phyloP scores from a whole-genome alignment of 2,329 filamentous ascomycete species.

The Trichoderma guizhouense region DNA sequence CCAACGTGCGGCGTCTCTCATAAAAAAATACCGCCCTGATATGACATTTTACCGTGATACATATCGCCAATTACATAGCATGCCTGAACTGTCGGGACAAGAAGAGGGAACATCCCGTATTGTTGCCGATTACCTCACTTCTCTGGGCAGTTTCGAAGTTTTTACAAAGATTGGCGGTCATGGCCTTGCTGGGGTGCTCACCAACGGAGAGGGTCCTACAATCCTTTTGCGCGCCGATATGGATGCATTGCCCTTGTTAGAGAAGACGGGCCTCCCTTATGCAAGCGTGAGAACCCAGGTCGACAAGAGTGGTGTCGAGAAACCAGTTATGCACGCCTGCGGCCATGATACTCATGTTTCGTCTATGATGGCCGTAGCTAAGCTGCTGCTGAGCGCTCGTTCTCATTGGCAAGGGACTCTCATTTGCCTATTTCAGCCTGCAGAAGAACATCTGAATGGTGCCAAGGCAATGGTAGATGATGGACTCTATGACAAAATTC shows the following conservation, averaged over 20 bases:
- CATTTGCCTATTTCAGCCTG: neutral
- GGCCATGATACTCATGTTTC: neutral
- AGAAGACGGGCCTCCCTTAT: neutral
- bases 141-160: neutral
- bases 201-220: neutral
- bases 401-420: neutral
- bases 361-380: neutral
- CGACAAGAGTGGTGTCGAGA: neutral
- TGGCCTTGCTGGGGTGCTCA: neutral
- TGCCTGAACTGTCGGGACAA: neutral
- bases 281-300: neutral
- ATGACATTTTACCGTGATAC: neutral
- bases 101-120: neutral
- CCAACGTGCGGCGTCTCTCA: neutral
- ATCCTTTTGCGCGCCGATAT: neutral
- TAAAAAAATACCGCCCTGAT: neutral
- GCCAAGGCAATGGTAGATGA: neutral
- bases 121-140: neutral
- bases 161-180: neutral
- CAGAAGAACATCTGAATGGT: neutral
- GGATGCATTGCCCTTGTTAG: neutral
- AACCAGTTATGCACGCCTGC: neutral
- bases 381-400: neutral
- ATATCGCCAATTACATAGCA: neutral
- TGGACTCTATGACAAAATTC: neutral